Conservation (phyloP, 805 yeast species). For the Barnettozyma sp. region DNA sequence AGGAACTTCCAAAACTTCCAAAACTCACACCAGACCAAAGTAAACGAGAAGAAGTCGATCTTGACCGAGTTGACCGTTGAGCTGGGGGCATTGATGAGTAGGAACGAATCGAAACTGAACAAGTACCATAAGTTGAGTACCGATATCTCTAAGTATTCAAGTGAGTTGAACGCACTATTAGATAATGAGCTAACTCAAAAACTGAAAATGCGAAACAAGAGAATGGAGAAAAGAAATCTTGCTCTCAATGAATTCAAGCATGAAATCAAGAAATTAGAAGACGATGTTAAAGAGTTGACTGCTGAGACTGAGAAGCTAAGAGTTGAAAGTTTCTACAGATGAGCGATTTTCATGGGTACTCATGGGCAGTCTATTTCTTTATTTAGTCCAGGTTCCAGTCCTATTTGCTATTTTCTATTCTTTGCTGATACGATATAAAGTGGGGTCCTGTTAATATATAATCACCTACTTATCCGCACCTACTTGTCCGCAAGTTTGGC, state of each 20-base stretch:
- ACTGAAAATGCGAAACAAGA: constrained; percentile 15
- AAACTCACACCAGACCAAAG: constrained; percentile 23
- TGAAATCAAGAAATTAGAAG: constrained; percentile 22
- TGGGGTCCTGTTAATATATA: too few species aligned
- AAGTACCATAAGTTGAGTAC: constrained; percentile 26
- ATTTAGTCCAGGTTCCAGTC: too few species aligned
- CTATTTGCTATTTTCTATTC: neutral
- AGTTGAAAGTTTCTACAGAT: constrained; percentile 4
- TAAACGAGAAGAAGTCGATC: constrained; percentile 19
- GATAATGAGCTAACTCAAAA: constrained; percentile 13
- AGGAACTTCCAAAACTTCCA: constrained; percentile 29
- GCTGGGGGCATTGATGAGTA: constrained; percentile 24
- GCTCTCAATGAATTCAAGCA: constrained; percentile 22
- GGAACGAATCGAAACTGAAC: constrained; percentile 28
- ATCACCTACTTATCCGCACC: too few species aligned
- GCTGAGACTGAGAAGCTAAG: constrained; percentile 17
- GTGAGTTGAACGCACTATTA: constrained; percentile 16
- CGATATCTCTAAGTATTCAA: constrained; percentile 13
- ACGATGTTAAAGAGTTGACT: constrained; percentile 12
- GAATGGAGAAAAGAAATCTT: constrained; percentile 18
- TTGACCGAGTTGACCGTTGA: constrained; percentile 26
- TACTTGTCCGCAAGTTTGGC: constrained; percentile 32
- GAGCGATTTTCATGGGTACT: neutral
- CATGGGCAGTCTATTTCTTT: too few species aligned
- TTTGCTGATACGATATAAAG: too few species aligned